Base-by-base conservation (phyloP, 108 stramenopile genomes). In the Cyclotella kingstonii region DNA sequence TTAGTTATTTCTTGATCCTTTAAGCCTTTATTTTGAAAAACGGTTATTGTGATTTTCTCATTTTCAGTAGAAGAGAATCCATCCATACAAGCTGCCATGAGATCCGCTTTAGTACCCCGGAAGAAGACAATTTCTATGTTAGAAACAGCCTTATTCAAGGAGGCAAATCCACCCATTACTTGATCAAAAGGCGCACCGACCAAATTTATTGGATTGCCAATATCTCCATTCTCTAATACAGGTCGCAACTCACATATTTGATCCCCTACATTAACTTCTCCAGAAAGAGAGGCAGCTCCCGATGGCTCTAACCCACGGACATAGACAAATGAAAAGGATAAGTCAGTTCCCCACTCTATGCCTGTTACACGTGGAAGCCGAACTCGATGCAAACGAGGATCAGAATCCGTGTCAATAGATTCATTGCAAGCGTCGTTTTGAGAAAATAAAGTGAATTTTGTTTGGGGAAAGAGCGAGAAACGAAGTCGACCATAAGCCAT, bases 271-370 rank as follows among this genome's bases (percentile, higher is more conserved):
- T 70, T 35, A 27, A 95, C 81, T 49, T 58, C 31, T 14, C 86
- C 88, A 6, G 83, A 82, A 15, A 82, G 45, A 42, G 75, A 75
- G 0, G 94, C 96, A 35, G 83, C 62, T 6, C 93, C 91, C 6
- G 79, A 38, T 14, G 94, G 94, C 19, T 94, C 91, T 61, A 96
- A 33, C 8, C 54, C 89, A 11, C 91, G 80, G 11, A 97, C 91
- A 50, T 93, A 95, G 31, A 97, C 94, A 77, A 95, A 95, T 6
- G 86, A 80, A 64, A 97, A 97, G 55, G 84, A 85, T 2, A 97
- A 66, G 47, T 97, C 94, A 5, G 96, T 92, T 48, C 93, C 93
- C 94, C 93, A 97, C 29, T 93, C 93, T 60, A 97, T 95, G 14
- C 94, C 94, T 10, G 87, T 77, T n/a, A 81, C 83, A 14, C 93